Conservation (phyloP, 345 rosid genomes). For the Euphorbia pulcherrima region DNA sequence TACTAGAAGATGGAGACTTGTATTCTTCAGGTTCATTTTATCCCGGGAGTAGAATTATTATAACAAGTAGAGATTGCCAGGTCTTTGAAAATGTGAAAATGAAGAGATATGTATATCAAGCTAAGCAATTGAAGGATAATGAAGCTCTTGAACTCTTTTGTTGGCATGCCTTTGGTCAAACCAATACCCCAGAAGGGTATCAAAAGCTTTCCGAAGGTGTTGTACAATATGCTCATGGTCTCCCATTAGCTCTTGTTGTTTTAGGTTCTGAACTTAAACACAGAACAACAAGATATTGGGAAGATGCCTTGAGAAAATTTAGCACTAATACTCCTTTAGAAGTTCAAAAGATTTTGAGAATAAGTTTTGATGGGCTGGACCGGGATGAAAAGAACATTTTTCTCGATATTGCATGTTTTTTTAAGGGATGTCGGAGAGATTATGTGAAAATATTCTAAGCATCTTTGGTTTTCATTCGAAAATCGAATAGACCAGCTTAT, state of each 20-base stretch:
- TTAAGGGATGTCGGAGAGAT: neutral
- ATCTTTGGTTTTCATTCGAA: neutral
- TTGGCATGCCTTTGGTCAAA: neutral
- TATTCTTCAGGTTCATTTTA: neutral
- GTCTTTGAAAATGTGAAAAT: neutral
- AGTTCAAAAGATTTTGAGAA: neutral
- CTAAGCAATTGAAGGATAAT: neutral
- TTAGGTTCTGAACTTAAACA: neutral
- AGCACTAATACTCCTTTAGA: neutral
- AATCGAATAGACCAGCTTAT: neutral
- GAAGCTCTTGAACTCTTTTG: conserved; percentile 5
- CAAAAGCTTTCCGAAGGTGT: neutral
- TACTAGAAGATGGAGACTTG: neutral
- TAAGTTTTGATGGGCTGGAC: neutral
- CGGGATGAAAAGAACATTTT: neutral
- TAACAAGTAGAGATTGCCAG: conserved; percentile 5
- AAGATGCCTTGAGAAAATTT: neutral
- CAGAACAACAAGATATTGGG: neutral
- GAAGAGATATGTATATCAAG: neutral
- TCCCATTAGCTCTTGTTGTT: conserved; percentile 2
- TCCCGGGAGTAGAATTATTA: conserved; percentile 3
- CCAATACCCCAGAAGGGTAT: neutral
- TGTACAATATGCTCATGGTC: neutral
- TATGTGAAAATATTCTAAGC: no score
- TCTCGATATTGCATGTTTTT: conserved; percentile 11